Evolutionary conservation across 1,284 basidiomycete species (phyloP).

Genomic region (Cerrena zonata): DNA sequence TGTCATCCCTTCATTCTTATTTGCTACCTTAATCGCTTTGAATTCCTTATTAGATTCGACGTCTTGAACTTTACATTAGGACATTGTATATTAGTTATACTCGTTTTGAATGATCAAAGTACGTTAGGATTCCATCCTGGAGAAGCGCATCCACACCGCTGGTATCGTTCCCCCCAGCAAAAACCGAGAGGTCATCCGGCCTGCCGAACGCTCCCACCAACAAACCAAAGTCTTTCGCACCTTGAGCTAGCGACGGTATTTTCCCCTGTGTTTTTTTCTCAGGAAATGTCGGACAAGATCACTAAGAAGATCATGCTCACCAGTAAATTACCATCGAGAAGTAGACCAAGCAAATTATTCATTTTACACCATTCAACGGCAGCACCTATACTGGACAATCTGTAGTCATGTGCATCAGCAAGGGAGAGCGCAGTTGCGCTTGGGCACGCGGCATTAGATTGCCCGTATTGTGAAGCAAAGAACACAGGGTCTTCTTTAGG

Average conservation of each 20-base stretch:
- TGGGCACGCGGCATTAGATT: conserved; percentile 37
- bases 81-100: conserved; percentile 11
- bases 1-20: too few species aligned
- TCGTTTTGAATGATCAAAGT: conserved; percentile 53
- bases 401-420: conserved; percentile 45
- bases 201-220: conserved; percentile 77
- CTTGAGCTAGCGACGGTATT: conserved; percentile 81
- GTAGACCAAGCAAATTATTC: conserved; percentile 91
- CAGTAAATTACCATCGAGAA: conserved; percentile 84
- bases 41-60: background rate
- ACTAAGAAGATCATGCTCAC: conserved; percentile 39
- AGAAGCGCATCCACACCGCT: conserved; percentile 62
- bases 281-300: background rate
- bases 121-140: conserved; percentile 55
- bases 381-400: conserved; percentile 74
- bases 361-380: conserved; percentile 91
- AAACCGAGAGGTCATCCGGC: conserved; percentile 37
- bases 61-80: conserved; percentile 2
- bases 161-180: conserved; percentile 38
- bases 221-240: conserved; percentile 83
- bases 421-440: conserved; percentile 38
- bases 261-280: conserved; percentile 38
- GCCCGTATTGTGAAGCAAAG: conserved; percentile 84
- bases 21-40: too few species aligned
- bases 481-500: conserved; percentile 81